These are phyloP conservation scores for Podaxis sp. DNA, from an alignment of 768 basidiomycete species.

Conservation along the genomic window DNA sequence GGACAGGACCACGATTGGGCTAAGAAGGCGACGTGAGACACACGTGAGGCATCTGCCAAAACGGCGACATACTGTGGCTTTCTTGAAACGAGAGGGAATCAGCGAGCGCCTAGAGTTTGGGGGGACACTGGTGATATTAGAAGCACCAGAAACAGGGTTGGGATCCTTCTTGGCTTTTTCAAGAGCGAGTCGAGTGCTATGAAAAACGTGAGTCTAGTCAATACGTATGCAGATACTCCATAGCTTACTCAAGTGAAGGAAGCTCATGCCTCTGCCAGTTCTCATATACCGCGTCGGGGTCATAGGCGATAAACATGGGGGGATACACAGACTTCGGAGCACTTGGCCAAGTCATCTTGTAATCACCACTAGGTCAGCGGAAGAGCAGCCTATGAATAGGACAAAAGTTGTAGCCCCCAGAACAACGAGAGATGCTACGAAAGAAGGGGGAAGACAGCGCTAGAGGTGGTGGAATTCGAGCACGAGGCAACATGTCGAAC, in stretches of 20 bases:
- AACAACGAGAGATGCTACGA: not conserved
- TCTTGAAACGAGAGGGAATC: conserved; percentile 1
- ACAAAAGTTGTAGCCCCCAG: not conserved
- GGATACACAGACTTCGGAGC: conserved; percentile 1
- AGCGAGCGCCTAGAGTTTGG: conserved; percentile 1
- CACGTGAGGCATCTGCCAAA: not conserved
- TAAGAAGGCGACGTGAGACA: not conserved
- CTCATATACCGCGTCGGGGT: not conserved
- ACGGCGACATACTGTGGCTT: not conserved
- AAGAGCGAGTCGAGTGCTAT: conserved; percentile 5
- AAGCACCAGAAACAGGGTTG: not conserved
- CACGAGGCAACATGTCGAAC: not conserved
- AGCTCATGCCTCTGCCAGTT: not conserved
- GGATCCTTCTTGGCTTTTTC: not conserved
- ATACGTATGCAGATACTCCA: not conserved
- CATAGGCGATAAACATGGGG: conserved; percentile 2
- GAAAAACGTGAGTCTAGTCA: not conserved
- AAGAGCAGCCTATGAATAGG: not conserved
- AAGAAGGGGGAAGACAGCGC: not conserved
- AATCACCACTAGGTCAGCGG: not conserved
- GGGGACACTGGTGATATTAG: not conserved
- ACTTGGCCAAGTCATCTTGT: not conserved
- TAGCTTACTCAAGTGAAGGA: conserved; percentile 7
- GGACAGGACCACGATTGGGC: conserved; percentile 13
- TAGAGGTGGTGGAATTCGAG: not conserved